Percentiles rank a stretch among this genome's conserved stretches.
These are phyloP conservation scores for Betula pendula DNA, from an alignment of 306 rosid species.

Conservation along the genomic window DNA sequence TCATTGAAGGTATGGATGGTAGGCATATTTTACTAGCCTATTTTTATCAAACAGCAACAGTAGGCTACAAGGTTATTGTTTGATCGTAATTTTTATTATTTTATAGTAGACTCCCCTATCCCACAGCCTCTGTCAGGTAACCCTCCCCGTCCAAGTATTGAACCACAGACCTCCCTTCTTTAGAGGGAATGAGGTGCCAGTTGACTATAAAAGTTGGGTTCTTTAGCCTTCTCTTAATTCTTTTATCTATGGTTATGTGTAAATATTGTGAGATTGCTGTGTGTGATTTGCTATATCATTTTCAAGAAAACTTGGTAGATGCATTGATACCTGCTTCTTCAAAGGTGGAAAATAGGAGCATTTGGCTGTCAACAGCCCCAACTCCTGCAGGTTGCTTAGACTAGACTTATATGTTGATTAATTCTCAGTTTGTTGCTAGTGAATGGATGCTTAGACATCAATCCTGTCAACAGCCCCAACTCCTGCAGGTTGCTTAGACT, in stretches of 20 bases:
- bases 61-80: background rate
- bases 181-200: background rate
- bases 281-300: background rate
- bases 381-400: background rate
- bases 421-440: background rate
- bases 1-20: slow-evolving; percentile 71
- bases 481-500: background rate
- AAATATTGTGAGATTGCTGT: background rate
- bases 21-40: slow-evolving; percentile 1
- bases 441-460: background rate
- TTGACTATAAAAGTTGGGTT: background rate
- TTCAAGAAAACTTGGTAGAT: background rate
- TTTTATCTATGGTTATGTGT: background rate
- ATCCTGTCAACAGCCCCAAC: background rate
- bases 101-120: background rate
- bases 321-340: background rate
- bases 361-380: background rate
- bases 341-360: background rate
- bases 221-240: background rate
- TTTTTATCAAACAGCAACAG: background rate
- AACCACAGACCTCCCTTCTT: background rate
- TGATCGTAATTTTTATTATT: background rate
- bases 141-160: background rate
- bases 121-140: background rate
- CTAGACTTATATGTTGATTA: background rate